phyloP scores from a whole-genome alignment of 441 rosid species.

The Brassica hybrid region DNA sequence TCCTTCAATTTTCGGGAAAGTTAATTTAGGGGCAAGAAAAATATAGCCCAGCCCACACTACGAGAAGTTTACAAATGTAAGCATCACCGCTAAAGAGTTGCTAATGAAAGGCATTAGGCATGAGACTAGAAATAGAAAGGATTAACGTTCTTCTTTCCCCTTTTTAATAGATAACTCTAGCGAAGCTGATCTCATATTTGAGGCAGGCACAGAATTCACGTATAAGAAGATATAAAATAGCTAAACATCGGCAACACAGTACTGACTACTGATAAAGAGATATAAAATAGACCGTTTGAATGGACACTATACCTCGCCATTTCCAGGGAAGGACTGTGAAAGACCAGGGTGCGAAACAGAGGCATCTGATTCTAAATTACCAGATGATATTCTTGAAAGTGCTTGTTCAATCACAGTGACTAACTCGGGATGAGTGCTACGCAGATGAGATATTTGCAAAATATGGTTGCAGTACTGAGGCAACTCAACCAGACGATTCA shows the following conservation, averaged over 20 bases:
- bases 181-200: neutral
- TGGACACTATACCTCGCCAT: conserved; percentile 67
- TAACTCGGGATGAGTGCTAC: conserved; percentile 83
- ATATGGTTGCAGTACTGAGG: conserved; percentile 99
- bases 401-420: conserved; percentile 91
- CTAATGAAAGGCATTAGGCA: conserved; percentile 25
- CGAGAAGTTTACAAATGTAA: conserved; percentile 21
- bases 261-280: neutral
- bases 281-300: neutral
- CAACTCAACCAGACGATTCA: conserved; percentile 97
- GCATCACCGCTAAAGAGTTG: conserved; percentile 9
- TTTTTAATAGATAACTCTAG: conserved; percentile 8
- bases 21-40: neutral
- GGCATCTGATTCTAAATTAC: conserved; percentile 78
- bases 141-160: neutral
- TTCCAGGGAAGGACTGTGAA: conserved; percentile 59
- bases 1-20: neutral
- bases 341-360: conserved; percentile 60
- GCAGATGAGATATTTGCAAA: conserved; percentile 97
- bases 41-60: neutral
- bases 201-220: conserved; percentile 6
- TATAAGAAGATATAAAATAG: conserved; percentile 1
- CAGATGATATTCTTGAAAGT: conserved; percentile 86
- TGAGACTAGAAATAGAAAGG: conserved; percentile 21
- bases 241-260: conserved; percentile 1